Conservation (phyloP, 1,284 basidiomycete species). For the Butyriboletus appendiculatus region DNA sequence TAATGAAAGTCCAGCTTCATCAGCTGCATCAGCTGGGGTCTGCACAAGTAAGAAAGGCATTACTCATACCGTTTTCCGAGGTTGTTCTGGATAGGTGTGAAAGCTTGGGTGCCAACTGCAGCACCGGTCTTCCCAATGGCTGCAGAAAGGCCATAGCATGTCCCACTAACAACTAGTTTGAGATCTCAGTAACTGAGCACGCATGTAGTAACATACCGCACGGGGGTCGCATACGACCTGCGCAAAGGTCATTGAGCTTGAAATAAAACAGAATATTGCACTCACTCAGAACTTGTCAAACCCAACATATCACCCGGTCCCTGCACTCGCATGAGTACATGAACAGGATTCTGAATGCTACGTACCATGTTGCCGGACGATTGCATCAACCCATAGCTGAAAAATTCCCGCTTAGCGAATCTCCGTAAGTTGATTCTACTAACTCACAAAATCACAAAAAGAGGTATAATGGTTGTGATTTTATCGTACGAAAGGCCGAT, state of each 20-base stretch:
- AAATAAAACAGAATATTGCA: conserved; percentile 17
- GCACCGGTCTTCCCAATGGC: conserved; percentile 78
- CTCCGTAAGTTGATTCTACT: background rate
- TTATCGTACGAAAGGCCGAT: conserved; percentile 70
- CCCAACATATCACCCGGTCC: conserved; percentile 78
- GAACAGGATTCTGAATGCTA: background rate
- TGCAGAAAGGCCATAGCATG: conserved; percentile 70
- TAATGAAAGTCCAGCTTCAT: conserved; percentile 68
- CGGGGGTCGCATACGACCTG: conserved; percentile 66
- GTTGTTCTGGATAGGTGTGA: conserved; percentile 72
- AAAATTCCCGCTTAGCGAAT: conserved; percentile 7
- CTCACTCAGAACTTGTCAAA: conserved; percentile 65
- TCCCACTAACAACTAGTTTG: conserved; percentile 45
- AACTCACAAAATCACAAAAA: conserved; percentile 67
- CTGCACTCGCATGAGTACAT: conserved; percentile 33
- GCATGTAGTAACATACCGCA: conserved; percentile 43
- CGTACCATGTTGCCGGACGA: conserved; percentile 65
- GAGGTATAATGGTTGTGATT: conserved; percentile 63
- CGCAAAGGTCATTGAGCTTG: background rate
- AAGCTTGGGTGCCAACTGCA: conserved; percentile 75
- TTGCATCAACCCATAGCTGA: conserved; percentile 69
- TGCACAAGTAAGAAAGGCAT: background rate
- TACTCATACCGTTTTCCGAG: conserved; percentile 56
- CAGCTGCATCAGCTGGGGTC: conserved; percentile 11
- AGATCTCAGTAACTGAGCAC: background rate